Conservation (phyloP, 371 early-diverging fungal species). For the Batrachochytrium dendrobatidis region DNA sequence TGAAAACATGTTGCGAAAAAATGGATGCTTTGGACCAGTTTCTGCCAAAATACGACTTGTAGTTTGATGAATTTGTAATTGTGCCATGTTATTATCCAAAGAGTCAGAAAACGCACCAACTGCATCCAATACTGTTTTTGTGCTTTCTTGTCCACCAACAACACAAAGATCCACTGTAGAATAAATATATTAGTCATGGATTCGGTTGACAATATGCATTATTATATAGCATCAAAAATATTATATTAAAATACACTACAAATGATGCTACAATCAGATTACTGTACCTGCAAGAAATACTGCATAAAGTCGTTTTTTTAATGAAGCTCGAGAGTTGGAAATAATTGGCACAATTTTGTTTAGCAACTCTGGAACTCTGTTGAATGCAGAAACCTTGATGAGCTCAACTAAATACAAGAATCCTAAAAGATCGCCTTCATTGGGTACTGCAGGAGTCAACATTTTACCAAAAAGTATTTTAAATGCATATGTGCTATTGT, state of each 20-base stretch:
- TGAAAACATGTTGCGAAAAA: constrained; percentile 20
- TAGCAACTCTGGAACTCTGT: constrained; percentile 32
- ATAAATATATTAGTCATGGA: not conserved
- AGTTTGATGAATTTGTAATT: constrained; percentile 33
- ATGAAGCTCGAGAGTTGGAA: constrained; percentile 26
- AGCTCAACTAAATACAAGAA: constrained; percentile 32
- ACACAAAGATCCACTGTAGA: constrained; percentile 33
- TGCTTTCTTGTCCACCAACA: constrained; percentile 35
- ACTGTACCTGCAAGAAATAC: constrained; percentile 29
- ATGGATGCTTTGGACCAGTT: constrained; percentile 33
- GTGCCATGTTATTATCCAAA: constrained; percentile 20
- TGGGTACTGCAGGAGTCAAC: constrained; percentile 19
- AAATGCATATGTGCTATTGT: constrained; percentile 32
- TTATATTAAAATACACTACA: not conserved
- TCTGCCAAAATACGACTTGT: constrained; percentile 30
- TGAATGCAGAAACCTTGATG: constrained; percentile 26
- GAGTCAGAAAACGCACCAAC: constrained; percentile 34
- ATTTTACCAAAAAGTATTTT: constrained; percentile 35
- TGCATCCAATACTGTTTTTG: constrained; percentile 31
- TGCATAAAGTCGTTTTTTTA: constrained; percentile 28
- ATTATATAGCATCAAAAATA: not conserved
- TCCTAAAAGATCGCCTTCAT: constrained; percentile 43
- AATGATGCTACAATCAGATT: not conserved
- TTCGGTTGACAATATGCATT: not conserved
- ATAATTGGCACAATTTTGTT: constrained; percentile 31